Base-by-base conservation (phyloP, 495 filamentous ascomycete species). In the Clavariopsis aquatica region DNA sequence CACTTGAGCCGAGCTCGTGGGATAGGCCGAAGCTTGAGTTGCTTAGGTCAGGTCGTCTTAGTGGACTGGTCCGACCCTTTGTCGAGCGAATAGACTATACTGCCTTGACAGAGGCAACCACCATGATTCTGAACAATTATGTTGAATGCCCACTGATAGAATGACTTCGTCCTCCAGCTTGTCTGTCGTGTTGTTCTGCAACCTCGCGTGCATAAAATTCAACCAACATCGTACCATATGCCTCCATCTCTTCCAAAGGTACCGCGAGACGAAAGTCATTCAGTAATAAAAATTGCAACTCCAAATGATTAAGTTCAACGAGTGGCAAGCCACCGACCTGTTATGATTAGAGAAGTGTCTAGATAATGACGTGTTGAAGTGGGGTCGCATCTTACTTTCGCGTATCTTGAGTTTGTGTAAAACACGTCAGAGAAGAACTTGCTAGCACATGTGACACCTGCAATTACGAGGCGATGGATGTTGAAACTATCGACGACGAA, bases 361-460 rank as follows among this genome's bases (percentile, higher is more conserved):
- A 17, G 6, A 26, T 29, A 52, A 10, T 52, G 15, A 27, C 19
- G 24, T 2, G n/a, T 2, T 23, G 12, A 26, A n/a, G 22, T 1
- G 38, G 15, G n/a, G 38, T 12, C 19, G 46, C 31, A 54, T 72
- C 81, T 65, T 84, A 96, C 94, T 89, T 98, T 99, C 64, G 95
- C 94, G 75, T 99, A 99, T 84, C 94, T 82, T 49, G 95, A 98
- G 77, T 99, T 99, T 19, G 94, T 99, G 72, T 98, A 99, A 71
- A 99, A 99, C 46, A 98, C 92, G 79, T 99, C 94, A 2, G 93
- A 97, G 76, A 99, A 99, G 82, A 98, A 99, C 78, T 99, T 99
- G 83, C 93, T 96, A 12, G 95, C 93, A 76, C 95, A 98, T 17
- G 94, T 98, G 49, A 99, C 95, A 22, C 93, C 94, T 9, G 94